Evolutionary conservation across 768 basidiomycete species (phyloP), one percentile per base, ranked within the genome.

Genomic region (Auricularia sp.): DNA sequence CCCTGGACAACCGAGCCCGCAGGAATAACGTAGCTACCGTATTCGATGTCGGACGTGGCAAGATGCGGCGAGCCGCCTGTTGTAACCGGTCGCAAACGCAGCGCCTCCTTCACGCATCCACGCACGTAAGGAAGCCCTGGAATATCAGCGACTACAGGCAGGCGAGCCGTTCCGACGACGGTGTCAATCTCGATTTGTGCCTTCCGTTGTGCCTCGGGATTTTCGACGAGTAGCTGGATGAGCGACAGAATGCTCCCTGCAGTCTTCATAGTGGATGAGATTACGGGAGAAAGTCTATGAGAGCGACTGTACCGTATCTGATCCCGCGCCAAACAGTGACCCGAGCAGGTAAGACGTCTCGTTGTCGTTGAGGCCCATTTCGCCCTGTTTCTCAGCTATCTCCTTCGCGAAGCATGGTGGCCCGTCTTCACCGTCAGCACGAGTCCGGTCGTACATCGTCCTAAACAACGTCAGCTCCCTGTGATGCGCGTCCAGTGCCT

Each of bases 271-370:
- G 53, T 18, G 21, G 18, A 58, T 10, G 1, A 3, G 1, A 11
- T 36, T 12, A 29, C 11, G 43, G 44, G 2, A 29, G 29, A 29
- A 29, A 29, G 29, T 29, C 29, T 29, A 29, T 29, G 29, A n/a
- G 43, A 44, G 18, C 43, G 10, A 29, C 42, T n/a, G 70, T 63
- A 77, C 78, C 14, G 86, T 87, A 67, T 86, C 86, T 0, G 83
- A 80, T 14, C 86, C 86, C 39, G 85, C 86, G 33, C 86, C 86
- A 65, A 85, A 87, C 73, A 87, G 82, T 44, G 80, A 79, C 0
- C 86, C 86, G 0, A 83, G 82, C 33, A 87, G 79, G 70, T 87
- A 87, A 0, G 85, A 81, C 34, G 81, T 79, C 68, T 87, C 85
- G 63, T 81, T 76, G 63, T 83, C 76, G 2, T 83, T 79, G 10